These are phyloP conservation scores for Aethionema arabicum DNA, from an alignment of 345 rosid genomes.

Conservation along the genomic window DNA sequence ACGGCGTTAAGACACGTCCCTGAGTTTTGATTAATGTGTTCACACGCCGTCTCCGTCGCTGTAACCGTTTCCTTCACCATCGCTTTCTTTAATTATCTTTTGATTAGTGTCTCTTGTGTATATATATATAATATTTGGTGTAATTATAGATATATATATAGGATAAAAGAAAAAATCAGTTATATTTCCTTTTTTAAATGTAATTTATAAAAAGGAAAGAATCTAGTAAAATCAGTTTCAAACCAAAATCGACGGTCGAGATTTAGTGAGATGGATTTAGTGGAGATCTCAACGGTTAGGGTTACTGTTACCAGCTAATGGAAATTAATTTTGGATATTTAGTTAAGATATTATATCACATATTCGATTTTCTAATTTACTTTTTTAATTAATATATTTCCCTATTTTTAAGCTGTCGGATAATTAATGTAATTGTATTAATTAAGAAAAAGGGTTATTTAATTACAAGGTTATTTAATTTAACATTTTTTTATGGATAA, in stretches of 20 bases:
- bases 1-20: slow-evolving; percentile 45
- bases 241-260: slow-evolving; percentile 10
- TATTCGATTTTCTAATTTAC: not conserved
- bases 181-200: slow-evolving; percentile 26
- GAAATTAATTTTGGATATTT: slow-evolving; percentile 22
- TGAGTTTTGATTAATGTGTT: slow-evolving; percentile 50
- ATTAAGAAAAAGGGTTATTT: not conserved
- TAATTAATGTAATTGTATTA: slow-evolving; percentile 5
- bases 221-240: slow-evolving; percentile 26
- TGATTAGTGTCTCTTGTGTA: not conserved
- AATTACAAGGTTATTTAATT: too few relatives aligned
- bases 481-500: too few relatives aligned
- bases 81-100: not conserved
- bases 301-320: slow-evolving; percentile 23
- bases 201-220: slow-evolving; percentile 13
- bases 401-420: not conserved
- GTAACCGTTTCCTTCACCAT: slow-evolving; percentile 27
- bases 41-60: slow-evolving; percentile 43
- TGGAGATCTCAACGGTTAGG: not conserved
- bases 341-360: slow-evolving; percentile 13
- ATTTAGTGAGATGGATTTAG: not conserved
- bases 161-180: slow-evolving; percentile 21
- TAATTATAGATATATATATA: slow-evolving; percentile 20
- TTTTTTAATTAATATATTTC: slow-evolving; percentile 1
- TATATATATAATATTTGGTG: slow-evolving; percentile 19